Percentiles rank a stretch among this genome's conserved stretches.
Evolutionary conservation across 805 yeast species (phyloP).

Genomic region (Lipomyces yamanashiensis): DNA sequence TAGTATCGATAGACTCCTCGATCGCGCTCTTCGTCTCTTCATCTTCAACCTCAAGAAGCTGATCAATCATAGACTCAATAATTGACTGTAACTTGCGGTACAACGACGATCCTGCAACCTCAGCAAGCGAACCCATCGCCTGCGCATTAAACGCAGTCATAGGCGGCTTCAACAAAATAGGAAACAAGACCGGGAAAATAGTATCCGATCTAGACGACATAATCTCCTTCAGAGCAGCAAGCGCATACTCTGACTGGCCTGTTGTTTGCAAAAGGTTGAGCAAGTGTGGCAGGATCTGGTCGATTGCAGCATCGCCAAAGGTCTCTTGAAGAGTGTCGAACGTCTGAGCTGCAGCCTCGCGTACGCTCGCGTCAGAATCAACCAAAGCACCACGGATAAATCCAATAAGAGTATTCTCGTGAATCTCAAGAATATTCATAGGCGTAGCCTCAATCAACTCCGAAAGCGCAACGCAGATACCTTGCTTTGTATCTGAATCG

Average conservation of each 20-base stretch:
- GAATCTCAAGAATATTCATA: constrained; percentile 61
- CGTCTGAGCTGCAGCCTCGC: constrained; percentile 89
- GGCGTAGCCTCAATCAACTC: constrained; percentile 79
- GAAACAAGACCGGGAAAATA: constrained; percentile 90
- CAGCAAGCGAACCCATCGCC: constrained; percentile 83
- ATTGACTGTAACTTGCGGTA: constrained; percentile 73
- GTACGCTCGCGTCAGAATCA: constrained; percentile 72
- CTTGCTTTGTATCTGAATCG: constrained; percentile 88
- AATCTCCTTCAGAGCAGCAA: constrained; percentile 86
- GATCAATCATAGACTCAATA: constrained; percentile 71
- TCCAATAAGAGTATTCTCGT: constrained; percentile 69
- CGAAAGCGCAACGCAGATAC: constrained; percentile 90
- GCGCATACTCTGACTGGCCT: constrained; percentile 70
- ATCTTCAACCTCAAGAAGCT: constrained; percentile 45
- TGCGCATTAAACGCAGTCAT: constrained; percentile 82
- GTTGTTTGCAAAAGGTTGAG: constrained; percentile 66
- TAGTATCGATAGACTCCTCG: constrained; percentile 60
- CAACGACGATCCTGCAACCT: constrained; percentile 85
- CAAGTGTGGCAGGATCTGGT: constrained; percentile 84
- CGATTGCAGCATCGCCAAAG: constrained; percentile 84
- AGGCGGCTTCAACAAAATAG: constrained; percentile 80
- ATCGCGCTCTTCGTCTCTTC: constrained; percentile 17
- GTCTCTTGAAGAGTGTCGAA: constrained; percentile 85
- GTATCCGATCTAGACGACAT: constrained; percentile 89
- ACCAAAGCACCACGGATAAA: constrained; percentile 80